phyloP scores from a whole-genome alignment of 1,284 basidiomycete species.

The Ganoderma lucidum region DNA sequence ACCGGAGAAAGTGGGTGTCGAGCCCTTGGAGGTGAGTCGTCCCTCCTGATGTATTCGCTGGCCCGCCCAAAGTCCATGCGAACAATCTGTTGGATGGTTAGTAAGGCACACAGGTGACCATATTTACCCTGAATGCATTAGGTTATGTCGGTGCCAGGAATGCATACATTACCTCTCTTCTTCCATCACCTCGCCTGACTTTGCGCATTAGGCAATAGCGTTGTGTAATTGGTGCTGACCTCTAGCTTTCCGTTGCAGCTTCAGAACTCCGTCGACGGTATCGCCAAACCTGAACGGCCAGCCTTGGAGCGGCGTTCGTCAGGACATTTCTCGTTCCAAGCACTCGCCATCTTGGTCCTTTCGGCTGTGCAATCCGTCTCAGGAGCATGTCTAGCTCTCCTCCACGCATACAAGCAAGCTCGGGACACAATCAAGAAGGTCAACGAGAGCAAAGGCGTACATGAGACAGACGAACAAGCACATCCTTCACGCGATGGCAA shows the following conservation, averaged over 20 bases:
- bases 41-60: not conserved
- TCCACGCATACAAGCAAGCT: constrained; percentile 72
- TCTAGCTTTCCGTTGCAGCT: not conserved
- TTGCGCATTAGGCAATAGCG: not conserved
- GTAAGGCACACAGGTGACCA: constrained; percentile 22
- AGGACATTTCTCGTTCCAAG: constrained; percentile 60
- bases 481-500: not conserved
- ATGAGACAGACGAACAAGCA: not conserved
- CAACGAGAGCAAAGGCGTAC: constrained; percentile 48
- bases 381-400: constrained; percentile 68
- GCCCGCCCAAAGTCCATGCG: constrained; percentile 10
- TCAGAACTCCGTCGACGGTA: constrained; percentile 3
- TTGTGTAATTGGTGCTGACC: constrained; percentile 21
- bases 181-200: not conserved
- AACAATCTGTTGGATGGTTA: not conserved
- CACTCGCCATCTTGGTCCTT: constrained; percentile 68
- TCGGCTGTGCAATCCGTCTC: constrained; percentile 79
- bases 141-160: constrained; percentile 12
- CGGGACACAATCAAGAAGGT: constrained; percentile 70
- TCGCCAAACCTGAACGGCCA: constrained; percentile 22
- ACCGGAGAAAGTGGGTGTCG: constrained; percentile 41
- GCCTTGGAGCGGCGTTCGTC: constrained; percentile 33
- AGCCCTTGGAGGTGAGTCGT: constrained; percentile 43
- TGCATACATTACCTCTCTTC: not conserved
- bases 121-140: constrained; percentile 18